phyloP scores from a whole-genome alignment of 2,329 filamentous ascomycete species.

The Fonsecaea erecta region DNA sequence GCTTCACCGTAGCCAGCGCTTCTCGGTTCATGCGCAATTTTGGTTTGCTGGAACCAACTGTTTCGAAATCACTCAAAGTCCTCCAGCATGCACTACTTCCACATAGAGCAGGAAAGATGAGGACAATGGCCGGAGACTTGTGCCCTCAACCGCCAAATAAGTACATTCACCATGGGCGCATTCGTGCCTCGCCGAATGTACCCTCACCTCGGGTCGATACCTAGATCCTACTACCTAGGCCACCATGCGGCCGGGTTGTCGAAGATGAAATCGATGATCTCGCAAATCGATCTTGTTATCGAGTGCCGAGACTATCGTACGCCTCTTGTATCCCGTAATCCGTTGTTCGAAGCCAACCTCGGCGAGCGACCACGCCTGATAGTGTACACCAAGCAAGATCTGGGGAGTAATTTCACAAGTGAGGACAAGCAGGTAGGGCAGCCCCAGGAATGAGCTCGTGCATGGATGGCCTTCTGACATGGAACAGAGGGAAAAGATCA shows the following conservation, averaged over 20 bases:
- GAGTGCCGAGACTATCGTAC: conserved; percentile 95
- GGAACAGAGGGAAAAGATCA: conserved; percentile 55
- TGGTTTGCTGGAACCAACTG: not conserved
- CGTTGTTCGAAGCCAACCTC: conserved; percentile 79
- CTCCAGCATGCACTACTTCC: not conserved
- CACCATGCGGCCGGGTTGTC: conserved; percentile 83
- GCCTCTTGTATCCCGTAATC: conserved; percentile 87
- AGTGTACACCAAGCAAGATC: conserved; percentile 88
- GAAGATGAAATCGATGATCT: conserved; percentile 80
- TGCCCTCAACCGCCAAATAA: not conserved
- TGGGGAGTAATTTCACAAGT: conserved; percentile 59
- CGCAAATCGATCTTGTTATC: conserved; percentile 82
- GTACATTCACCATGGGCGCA: conserved; percentile 39
- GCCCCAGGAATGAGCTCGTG: not conserved
- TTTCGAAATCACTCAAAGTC: not conserved
- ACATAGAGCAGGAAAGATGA: not conserved
- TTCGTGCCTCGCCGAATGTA: conserved; percentile 79
- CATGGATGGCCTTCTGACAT: conserved; percentile 2
- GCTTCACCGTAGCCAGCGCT: not conserved
- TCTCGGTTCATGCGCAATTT: not conserved
- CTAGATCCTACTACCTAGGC: conserved; percentile 90
- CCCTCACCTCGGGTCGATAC: conserved; percentile 73
- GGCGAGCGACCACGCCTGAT: conserved; percentile 75
- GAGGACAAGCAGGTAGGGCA: conserved; percentile 39
- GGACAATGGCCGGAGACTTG: conserved; percentile 17